Base-by-base conservation (phyloP, 352 stramenopile genomes). In the Elongisporangium senticosum region DNA sequence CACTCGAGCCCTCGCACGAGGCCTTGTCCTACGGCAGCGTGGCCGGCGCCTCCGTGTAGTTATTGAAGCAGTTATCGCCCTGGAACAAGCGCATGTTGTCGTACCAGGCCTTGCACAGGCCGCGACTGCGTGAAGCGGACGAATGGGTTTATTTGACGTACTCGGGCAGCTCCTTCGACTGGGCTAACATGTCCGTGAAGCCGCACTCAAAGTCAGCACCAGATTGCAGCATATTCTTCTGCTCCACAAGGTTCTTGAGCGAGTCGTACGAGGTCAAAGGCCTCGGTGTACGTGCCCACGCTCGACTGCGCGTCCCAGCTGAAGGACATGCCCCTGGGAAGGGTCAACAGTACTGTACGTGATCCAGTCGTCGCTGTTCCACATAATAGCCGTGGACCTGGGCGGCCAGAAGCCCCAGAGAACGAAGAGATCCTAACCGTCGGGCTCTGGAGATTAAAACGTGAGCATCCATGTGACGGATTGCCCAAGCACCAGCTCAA, bases 271-370 rank as follows among this genome's bases (percentile, higher is more conserved):
- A 39, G 28, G 53, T 72, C 69, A 56, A 75, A 69, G 0, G 57
- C 67, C 28, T 55, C 59, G 15, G 51, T 58, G 58, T 63, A 75
- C 39, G 68, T 59, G 37, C 63, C 49, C 21, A 61, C 51, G 64
- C 71, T 75, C 37, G 59, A 56, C 26, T 53, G 28, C 8, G 58
- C 56, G 47, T 68, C 61, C 54, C 51, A 62, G 49, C 51, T 61
- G 60, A 65, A 87, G 54, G 74, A 77, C 66, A 77, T 78, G 43
- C 74, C 77, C 8, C 24, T 56, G 3, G 72, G 77, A 20, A 69
- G 62, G 8, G 68, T 69, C 33, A 84, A 58, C 22, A 65, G 23
- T 26, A 5, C 23, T 11, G 26, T 37, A 11, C 26, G 26, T 37
- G 26, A 6, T 37, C 26, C 26, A 28, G 26, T 37, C 7, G 5